These are phyloP conservation scores for Tricholoma sp. DNA, from an alignment of 768 basidiomycete species.

Conservation along the genomic window DNA sequence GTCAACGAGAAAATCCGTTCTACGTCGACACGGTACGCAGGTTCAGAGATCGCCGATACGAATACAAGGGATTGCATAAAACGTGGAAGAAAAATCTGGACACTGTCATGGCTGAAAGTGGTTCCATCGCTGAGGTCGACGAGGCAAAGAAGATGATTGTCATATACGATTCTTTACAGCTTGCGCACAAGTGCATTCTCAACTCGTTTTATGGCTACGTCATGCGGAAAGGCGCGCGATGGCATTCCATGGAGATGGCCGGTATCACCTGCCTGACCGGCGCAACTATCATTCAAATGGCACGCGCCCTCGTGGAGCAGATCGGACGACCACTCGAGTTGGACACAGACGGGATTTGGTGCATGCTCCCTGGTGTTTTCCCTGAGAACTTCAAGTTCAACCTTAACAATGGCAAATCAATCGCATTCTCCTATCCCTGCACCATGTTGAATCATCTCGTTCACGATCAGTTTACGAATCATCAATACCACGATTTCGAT, in stretches of 20 bases:
- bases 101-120: slow-evolving; percentile 55
- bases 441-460: slow-evolving; percentile 99
- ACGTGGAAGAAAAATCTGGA: slow-evolving; percentile 99
- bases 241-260: slow-evolving; percentile 99
- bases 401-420: slow-evolving; percentile 78
- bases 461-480: slow-evolving; percentile 91
- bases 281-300: slow-evolving; percentile 98
- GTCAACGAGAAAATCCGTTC: slow-evolving; percentile 97
- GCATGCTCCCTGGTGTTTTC: slow-evolving; percentile 97
- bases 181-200: slow-evolving; percentile 98
- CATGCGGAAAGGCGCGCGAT: slow-evolving; percentile 98
- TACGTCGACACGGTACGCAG: slow-evolving; percentile 97
- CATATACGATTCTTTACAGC: slow-evolving; percentile 94
- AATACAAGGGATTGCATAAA: slow-evolving; percentile 97
- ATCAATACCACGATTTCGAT: slow-evolving; percentile 95
- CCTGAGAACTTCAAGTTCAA: slow-evolving; percentile 98
- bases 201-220: slow-evolving; percentile 99
- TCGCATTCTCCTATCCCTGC: slow-evolving; percentile 93
- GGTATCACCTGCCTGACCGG: slow-evolving; percentile 98
- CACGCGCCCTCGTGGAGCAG: slow-evolving; percentile 93
- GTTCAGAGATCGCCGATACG: slow-evolving; percentile 96
- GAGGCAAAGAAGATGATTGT: slow-evolving; percentile 99
- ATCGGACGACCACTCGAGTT: slow-evolving; percentile 95
- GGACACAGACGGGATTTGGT: slow-evolving; percentile 99
- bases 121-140: slow-evolving; percentile 79